A percentile compares a stretch with the other conserved stretches of the same genome.
Evolutionary conservation across 208 protist species (phyloP).

Genomic region (Leishmania mexicana): DNA sequence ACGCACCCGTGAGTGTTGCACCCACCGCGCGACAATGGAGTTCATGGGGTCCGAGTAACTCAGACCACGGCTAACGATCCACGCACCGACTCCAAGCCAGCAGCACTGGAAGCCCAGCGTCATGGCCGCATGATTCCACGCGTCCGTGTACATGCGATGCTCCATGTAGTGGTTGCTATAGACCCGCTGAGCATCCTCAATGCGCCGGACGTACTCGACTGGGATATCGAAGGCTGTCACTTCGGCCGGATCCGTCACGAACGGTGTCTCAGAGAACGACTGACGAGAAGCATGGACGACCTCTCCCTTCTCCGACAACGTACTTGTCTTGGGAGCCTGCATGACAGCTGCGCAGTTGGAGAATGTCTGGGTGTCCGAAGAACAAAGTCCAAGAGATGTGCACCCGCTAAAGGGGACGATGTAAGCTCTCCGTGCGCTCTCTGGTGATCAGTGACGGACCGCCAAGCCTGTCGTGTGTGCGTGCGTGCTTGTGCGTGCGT

Average conservation of each 20-base stretch:
- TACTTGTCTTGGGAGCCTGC: constrained; percentile 1
- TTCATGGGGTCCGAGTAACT: constrained; percentile 73
- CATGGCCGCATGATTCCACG: constrained; percentile 37
- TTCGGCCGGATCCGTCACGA: constrained; percentile 52
- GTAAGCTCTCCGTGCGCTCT: not conserved
- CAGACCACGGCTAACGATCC: constrained; percentile 66
- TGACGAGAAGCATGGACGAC: not conserved
- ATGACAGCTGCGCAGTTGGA: not conserved
- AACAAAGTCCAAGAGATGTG: not conserved
- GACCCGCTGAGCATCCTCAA: constrained; percentile 70
- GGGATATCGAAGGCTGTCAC: constrained; percentile 48
- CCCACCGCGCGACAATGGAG: constrained; percentile 60
- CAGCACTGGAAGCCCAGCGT: constrained; percentile 61
- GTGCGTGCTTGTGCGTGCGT: not conserved
- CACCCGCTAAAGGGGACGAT: not conserved
- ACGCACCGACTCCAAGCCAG: constrained; percentile 66
- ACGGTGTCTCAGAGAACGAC: constrained; percentile 48
- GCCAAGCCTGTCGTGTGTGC: not conserved
- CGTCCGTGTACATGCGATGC: constrained; percentile 37
- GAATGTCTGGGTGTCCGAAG: not conserved
- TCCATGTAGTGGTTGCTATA: constrained; percentile 57
- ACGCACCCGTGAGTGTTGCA: constrained; percentile 39
- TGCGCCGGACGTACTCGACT: constrained; percentile 56
- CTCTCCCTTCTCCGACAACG: not conserved
- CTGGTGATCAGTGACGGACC: not conserved